Conservation (phyloP, 805 yeast species). For the Candida broadrunensis region DNA sequence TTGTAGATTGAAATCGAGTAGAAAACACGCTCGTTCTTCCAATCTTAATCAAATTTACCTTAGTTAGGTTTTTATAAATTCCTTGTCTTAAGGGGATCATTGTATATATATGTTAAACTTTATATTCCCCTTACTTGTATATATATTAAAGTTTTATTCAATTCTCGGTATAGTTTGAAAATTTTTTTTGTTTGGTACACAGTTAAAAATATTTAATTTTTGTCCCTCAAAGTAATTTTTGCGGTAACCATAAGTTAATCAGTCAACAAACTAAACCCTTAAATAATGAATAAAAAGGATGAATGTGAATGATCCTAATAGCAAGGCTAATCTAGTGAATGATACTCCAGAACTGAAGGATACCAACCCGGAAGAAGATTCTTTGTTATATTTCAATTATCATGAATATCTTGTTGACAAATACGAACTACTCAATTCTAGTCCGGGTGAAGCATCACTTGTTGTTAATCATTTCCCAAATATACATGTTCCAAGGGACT, state of each 20-base stretch:
- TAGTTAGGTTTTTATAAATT: constrained; percentile 5
- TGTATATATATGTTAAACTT: no score
- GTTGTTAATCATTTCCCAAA: constrained; percentile 70
- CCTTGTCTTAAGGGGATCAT: constrained; percentile 18
- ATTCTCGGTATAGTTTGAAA: no score
- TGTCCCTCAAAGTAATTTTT: no score
- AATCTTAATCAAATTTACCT: not conserved
- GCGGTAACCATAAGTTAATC: no score
- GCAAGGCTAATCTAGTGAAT: not conserved
- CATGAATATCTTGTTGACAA: constrained; percentile 51
- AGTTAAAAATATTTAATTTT: no score
- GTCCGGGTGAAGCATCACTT: constrained; percentile 24
- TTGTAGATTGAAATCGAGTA: not conserved
- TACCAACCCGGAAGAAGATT: not conserved
- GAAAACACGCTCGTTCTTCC: not conserved
- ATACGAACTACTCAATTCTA: not conserved
- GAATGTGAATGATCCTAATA: not conserved
- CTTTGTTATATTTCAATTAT: constrained; percentile 55
- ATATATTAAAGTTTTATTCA: no score
- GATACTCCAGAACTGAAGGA: not conserved
- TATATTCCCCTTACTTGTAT: no score
- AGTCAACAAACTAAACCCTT: no score
- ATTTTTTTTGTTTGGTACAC: no score
- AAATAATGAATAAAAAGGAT: no score
- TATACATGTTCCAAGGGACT: constrained; percentile 34